A percentile compares a stretch with the other conserved stretches of the same genome.
Evolutionary conservation across 1,284 basidiomycete species (phyloP).

Genomic region (Neonothopanus nambi): DNA sequence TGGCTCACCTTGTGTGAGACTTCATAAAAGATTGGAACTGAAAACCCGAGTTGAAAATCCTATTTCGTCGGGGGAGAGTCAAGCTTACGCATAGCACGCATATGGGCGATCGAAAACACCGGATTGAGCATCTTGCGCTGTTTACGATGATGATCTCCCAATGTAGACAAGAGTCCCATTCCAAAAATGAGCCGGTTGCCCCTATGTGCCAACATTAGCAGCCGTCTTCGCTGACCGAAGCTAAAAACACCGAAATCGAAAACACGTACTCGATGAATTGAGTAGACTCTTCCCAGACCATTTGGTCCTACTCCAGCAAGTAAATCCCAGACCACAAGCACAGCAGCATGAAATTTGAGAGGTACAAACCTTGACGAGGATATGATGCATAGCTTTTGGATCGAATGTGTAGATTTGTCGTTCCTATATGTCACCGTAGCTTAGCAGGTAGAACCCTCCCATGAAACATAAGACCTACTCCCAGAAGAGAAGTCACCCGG

Average conservation of each 20-base stretch:
- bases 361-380: conserved; percentile 33
- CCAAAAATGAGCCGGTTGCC: conserved; percentile 3
- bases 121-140: conserved; percentile 15
- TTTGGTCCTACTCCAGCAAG: neutral
- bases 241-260: neutral
- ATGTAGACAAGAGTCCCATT: neutral
- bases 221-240: neutral
- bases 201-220: neutral
- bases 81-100: conserved; percentile 13
- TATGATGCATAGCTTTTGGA: conserved; percentile 34
- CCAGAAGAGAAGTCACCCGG: neutral
- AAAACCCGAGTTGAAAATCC: neutral
- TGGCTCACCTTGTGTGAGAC: conserved; percentile 2
- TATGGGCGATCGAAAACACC: conserved; percentile 15
- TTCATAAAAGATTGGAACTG: conserved; percentile 13
- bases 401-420: conserved; percentile 31
- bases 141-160: conserved; percentile 9
- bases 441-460: neutral
- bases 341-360: no score
- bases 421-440: conserved; percentile 18
- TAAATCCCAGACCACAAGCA: neutral
- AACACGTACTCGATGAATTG: neutral
- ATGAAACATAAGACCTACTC: neutral
- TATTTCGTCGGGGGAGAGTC: neutral
- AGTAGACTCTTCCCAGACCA: neutral